Conservation (phyloP, 805 yeast species). For the Kazachstania martiniae region DNA sequence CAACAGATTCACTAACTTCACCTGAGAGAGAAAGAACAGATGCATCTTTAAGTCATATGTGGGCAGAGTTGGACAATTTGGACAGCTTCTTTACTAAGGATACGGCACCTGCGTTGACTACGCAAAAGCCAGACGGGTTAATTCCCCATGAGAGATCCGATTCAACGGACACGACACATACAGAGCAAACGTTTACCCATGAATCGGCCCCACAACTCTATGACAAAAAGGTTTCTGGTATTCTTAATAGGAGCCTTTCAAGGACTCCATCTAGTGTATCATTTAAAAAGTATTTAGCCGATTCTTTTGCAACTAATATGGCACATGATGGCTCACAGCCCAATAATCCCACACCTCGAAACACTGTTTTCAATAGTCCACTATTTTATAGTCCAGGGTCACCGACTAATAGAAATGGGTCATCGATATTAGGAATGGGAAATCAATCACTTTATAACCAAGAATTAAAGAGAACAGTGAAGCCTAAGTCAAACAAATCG, state of each 20-base stretch:
- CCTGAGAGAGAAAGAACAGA: slow-evolving; percentile 47
- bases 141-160: slow-evolving; percentile 30
- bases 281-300: slow-evolving; percentile 66
- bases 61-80: slow-evolving; percentile 83
- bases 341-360: not conserved
- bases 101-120: slow-evolving; percentile 11
- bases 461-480: no score
- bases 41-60: slow-evolving; percentile 76
- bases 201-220: slow-evolving; percentile 71
- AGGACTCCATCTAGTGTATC: slow-evolving; percentile 67
- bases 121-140: slow-evolving; percentile 8
- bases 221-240: slow-evolving; percentile 70
- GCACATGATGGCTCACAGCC: slow-evolving; percentile 2
- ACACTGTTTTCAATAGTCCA: slow-evolving; percentile 1
- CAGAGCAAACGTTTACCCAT: slow-evolving; percentile 38
- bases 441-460: slow-evolving; percentile 1
- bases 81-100: slow-evolving; percentile 81
- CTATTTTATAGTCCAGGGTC: not conserved
- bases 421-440: slow-evolving; percentile 3
- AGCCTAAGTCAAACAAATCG: slow-evolving; percentile 5
- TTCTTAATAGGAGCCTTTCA: slow-evolving; percentile 61
- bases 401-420: not conserved
- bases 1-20: slow-evolving; percentile 18
- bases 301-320: slow-evolving; percentile 38
- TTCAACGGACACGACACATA: slow-evolving; percentile 54